Evolutionary conservation across 1,284 basidiomycete genomes (phyloP), one percentile per base, ranked within the genome.

Genomic region (Boletus sp.): DNA sequence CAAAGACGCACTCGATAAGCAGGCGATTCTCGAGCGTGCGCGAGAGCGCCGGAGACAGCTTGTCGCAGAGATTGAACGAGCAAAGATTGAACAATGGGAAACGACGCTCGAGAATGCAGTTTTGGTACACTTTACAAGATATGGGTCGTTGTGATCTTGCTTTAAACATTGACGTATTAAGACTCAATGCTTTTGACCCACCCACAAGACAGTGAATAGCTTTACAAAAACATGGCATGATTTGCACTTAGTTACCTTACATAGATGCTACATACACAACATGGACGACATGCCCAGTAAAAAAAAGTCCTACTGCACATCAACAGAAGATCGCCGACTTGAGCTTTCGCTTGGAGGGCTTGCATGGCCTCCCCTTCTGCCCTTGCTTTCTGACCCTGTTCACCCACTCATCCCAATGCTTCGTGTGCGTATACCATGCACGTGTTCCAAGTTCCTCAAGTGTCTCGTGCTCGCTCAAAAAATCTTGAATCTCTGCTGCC

Each of bases 31-130:
- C 26, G 69, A 63, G 36, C 71, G 72, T 16, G 84, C 82, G 17
- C 71, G 68, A 46, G 75, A 76, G 53, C 72, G 77, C 57, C 74
- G 77, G 49, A 66, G 65, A 46, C 69, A 77, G 54, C 57, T 89
- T 34, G 67, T 68, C 44, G 66, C 68, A n/a, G 80, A 83, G 65
- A 67, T 88, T 44, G 73, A 81, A 47, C 70, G 69, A 41, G 76
- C 81, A 19, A 81, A 82, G 59, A 70, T 78, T 19, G 79, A 83
- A 58, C 64, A 86, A 43, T 88, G 86, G 86, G 83, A 87, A 66
- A 76, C 76, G 41, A 82, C 81, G 36, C 75, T 89, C 46, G 86
- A 89, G 66, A 78, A 84, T 55, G 84, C 81, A 25, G 81, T 78
- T 48, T 69, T 89, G 57, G 70, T 75, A 27, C 73, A 79, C 51